Evolutionary conservation across 257 asterid species (phyloP).

Genomic region (Lantana camara): DNA sequence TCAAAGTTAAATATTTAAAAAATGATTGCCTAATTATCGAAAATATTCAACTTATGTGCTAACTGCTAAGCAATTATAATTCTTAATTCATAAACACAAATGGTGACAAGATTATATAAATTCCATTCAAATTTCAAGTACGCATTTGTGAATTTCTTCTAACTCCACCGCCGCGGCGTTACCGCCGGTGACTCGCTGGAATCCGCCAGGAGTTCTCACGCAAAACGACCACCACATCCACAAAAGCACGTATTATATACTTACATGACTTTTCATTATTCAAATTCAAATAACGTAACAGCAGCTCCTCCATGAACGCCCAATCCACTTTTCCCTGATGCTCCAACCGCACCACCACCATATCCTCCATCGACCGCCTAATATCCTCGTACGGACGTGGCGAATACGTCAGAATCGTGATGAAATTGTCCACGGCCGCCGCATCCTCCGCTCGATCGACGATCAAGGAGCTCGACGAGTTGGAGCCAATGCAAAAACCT

Average conservation of each 20-base stretch:
- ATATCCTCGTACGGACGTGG: slow-evolving; percentile 42
- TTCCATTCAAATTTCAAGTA: slow-evolving; percentile 5
- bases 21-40: too few species aligned
- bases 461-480: slow-evolving; percentile 30
- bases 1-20: too few species aligned
- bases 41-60: too few species aligned
- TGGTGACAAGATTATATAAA: not conserved
- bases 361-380: slow-evolving; percentile 53
- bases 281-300: slow-evolving; percentile 63
- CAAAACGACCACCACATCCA: slow-evolving; percentile 48
- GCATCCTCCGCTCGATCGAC: not conserved
- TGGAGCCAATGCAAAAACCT: slow-evolving; percentile 27
- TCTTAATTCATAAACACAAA: too few species aligned
- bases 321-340: slow-evolving; percentile 54
- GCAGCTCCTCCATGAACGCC: slow-evolving; percentile 78
- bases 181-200: slow-evolving; percentile 30
- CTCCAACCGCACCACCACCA: slow-evolving; percentile 49
- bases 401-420: slow-evolving; percentile 42
- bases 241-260: slow-evolving; percentile 60
- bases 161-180: slow-evolving; percentile 8
- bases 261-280: slow-evolving; percentile 55
- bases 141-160: not conserved
- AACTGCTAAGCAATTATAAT: too few species aligned
- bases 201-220: slow-evolving; percentile 37
- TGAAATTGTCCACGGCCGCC: slow-evolving; percentile 19